phyloP scores from a whole-genome alignment of 2,329 filamentous ascomycete species.

The Cryphonectria nitschkei region DNA sequence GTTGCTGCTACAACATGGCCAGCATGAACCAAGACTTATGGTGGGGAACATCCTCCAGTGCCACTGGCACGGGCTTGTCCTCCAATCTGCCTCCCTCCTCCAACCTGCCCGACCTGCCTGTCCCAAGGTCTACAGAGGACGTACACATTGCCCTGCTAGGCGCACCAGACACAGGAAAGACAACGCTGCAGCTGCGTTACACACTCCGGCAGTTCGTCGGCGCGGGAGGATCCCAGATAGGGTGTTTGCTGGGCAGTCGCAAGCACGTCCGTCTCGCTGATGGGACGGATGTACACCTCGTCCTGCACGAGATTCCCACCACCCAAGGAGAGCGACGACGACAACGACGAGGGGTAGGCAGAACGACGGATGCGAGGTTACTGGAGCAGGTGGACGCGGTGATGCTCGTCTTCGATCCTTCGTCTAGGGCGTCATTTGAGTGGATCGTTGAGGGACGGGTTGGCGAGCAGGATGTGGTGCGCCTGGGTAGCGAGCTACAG shows the following conservation, averaged over 20 bases:
- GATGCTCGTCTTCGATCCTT: constrained; percentile 25
- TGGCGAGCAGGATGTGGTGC: constrained; percentile 10
- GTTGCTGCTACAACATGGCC: neutral
- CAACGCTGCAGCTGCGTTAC: constrained; percentile 21
- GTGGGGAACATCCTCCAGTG: neutral
- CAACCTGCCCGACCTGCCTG: neutral
- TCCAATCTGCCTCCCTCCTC: neutral
- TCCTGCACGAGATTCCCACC: constrained; percentile 17
- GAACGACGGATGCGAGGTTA: constrained; percentile 12
- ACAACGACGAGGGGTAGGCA: constrained; percentile 4
- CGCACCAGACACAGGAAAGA: constrained; percentile 20
- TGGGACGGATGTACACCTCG: constrained; percentile 18
- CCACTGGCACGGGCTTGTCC: neutral
- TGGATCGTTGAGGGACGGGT: constrained; percentile 17
- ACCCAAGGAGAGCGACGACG: neutral
- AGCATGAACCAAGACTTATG: neutral
- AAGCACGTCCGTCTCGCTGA: constrained; percentile 14
- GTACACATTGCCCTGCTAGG: constrained; percentile 24
- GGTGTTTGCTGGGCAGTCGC: constrained; percentile 18
- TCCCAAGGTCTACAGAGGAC: constrained; percentile 17
- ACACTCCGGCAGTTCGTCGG: constrained; percentile 22
- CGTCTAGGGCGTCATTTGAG: constrained; percentile 19
- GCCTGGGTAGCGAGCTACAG: constrained; percentile 14
- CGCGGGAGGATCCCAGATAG: neutral
- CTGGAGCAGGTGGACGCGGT: constrained; percentile 24